These are phyloP conservation scores for Beta corolliflora DNA, from an alignment of 179 eudicot species.

Conservation along the genomic window DNA sequence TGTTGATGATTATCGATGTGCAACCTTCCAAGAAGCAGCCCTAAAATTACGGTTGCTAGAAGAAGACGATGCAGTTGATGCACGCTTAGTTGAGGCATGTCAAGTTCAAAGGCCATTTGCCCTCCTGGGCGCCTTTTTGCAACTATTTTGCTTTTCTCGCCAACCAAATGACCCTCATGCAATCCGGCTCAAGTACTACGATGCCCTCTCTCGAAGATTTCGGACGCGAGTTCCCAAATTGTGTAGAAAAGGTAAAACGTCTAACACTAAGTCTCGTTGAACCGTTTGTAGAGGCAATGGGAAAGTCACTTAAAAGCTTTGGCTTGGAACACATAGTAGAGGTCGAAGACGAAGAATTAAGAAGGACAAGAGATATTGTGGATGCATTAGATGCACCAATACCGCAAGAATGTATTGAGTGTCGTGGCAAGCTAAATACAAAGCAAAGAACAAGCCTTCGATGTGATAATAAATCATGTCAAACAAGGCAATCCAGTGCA, in stretches of 20 bases:
- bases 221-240: too few relatives aligned
- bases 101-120: conserved; percentile 18
- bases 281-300: background rate
- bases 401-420: background rate
- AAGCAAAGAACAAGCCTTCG: background rate
- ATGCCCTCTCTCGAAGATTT: background rate
- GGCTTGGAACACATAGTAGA: background rate
- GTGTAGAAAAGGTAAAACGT: too few relatives aligned
- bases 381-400: conserved; percentile 9
- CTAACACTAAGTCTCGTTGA: background rate
- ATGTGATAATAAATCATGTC: background rate
- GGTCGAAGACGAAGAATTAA: background rate
- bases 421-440: background rate
- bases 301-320: background rate
- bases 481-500: background rate
- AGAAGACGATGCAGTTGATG: background rate
- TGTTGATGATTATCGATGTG: background rate
- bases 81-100: conserved; percentile 22
- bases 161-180: background rate
- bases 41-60: conserved; percentile 10
- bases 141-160: conserved; percentile 17
- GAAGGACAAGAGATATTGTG: background rate
- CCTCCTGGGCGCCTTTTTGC: conserved; percentile 21
- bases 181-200: conserved; percentile 10
- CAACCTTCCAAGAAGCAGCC: conserved; percentile 17